Percentiles rank a stretch among this genome's conserved stretches.
Evolutionary conservation across 345 rosid genomes (phyloP).

Genomic region (Anacardium occidentale): DNA sequence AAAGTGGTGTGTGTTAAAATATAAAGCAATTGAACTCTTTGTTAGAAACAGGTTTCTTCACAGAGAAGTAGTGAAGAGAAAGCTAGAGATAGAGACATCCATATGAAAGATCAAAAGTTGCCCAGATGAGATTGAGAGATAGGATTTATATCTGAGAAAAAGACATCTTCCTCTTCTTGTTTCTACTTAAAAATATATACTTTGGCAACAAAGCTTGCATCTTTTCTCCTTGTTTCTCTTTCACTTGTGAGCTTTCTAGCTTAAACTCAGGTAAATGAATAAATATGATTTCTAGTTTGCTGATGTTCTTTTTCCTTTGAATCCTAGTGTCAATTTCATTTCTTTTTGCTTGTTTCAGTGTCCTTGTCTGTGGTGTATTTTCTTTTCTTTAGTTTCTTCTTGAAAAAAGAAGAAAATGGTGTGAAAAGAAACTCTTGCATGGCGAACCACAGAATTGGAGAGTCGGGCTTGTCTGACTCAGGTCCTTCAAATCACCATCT

Average conservation of each 20-base stretch:
- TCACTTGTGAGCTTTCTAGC: constrained; percentile 16
- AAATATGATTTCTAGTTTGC: not conserved
- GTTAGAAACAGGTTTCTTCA: constrained; percentile 57
- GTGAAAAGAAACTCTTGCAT: constrained; percentile 39
- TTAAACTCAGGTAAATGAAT: constrained; percentile 30
- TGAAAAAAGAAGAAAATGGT: constrained; percentile 32
- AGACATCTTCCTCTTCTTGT: constrained; percentile 48
- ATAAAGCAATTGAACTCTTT: constrained; percentile 17
- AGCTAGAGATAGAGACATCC: constrained; percentile 43
- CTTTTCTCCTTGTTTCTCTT: constrained; percentile 28
- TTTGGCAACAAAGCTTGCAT: constrained; percentile 57
- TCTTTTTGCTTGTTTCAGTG: not conserved
- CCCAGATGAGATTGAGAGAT: constrained; percentile 2
- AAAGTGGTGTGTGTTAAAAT: constrained; percentile 1
- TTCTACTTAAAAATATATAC: constrained; percentile 34
- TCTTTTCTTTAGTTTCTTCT: constrained; percentile 26
- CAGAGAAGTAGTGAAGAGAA: constrained; percentile 49
- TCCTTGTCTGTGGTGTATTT: constrained; percentile 7
- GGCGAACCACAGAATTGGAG: constrained; percentile 80
- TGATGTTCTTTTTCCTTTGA: not conserved
- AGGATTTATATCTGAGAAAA: constrained; percentile 34
- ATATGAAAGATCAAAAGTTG: constrained; percentile 40
- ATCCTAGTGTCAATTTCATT: not conserved
- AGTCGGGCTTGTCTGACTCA: constrained; percentile 61
- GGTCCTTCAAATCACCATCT: constrained; percentile 66